These are phyloP conservation scores for Solanum arcanum DNA, from an alignment of 257 asterid species.

Conservation along the genomic window DNA sequence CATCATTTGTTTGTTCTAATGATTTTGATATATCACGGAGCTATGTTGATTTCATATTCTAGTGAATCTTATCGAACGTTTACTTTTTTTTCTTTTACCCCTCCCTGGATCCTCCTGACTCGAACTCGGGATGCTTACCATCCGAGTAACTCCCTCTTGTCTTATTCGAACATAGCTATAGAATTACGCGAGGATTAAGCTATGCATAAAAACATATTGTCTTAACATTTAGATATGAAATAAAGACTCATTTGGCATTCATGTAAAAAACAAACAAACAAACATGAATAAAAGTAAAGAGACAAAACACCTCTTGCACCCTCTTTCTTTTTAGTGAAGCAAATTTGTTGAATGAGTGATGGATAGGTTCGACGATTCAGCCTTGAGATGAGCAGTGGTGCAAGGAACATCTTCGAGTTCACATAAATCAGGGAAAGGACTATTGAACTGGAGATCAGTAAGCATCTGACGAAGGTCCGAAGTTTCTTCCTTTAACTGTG, in stretches of 20 bases:
- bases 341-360: slow-evolving; percentile 23
- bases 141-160: neutral
- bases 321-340: slow-evolving; percentile 22
- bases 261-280: slow-evolving; percentile 3
- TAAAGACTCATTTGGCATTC: slow-evolving; percentile 19
- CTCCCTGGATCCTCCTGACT: neutral
- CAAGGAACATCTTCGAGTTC: slow-evolving; percentile 56
- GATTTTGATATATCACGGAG: neutral
- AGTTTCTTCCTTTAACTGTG: slow-evolving; percentile 53
- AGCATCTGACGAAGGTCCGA: slow-evolving; percentile 60
- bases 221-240: neutral
- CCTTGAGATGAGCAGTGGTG: slow-evolving; percentile 50
- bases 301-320: neutral
- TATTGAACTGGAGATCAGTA: slow-evolving; percentile 32
- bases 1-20: neutral
- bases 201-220: neutral
- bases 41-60: neutral
- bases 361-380: slow-evolving; percentile 42
- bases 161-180: slow-evolving; percentile 1
- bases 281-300: slow-evolving; percentile 9
- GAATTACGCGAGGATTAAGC: slow-evolving; percentile 4
- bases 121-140: neutral
- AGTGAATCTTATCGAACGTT: neutral
- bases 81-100: neutral
- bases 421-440: slow-evolving; percentile 31